Percentiles rank a stretch among this genome's conserved stretches.
Evolutionary conservation across 176 grass and related monocot genomes (phyloP).

Genomic region (Aegilops bicornis): DNA sequence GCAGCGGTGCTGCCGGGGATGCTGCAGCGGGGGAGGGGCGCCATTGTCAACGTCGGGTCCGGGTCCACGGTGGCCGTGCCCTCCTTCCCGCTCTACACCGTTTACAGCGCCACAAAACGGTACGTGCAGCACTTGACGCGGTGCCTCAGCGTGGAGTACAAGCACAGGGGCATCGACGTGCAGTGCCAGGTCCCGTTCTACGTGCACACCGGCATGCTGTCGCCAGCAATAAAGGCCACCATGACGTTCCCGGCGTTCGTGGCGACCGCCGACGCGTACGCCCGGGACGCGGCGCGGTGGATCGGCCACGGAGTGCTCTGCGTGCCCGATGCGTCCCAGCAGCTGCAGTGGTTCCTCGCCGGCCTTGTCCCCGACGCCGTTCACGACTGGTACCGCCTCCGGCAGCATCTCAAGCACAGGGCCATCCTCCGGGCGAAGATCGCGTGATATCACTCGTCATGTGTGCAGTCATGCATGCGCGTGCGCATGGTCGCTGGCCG

Average conservation of each 20-base stretch:
- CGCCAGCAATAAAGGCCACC: neutral
- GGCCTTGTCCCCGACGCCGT: conserved; percentile 36
- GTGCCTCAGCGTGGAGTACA: conserved; percentile 47
- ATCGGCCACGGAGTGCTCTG: conserved; percentile 39
- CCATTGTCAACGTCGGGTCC: conserved; percentile 47
- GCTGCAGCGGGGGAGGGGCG: conserved; percentile 32
- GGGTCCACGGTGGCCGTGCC: conserved; percentile 28
- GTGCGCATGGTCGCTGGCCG: neutral
- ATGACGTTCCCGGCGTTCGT: conserved; percentile 22
- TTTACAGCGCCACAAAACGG: conserved; percentile 40
- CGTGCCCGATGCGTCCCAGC: conserved; percentile 41
- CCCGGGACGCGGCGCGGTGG: conserved; percentile 37
- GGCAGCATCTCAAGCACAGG: conserved; percentile 23
- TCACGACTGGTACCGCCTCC: conserved; percentile 24
- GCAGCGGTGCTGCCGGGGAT: conserved; percentile 43
- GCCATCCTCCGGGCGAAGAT: conserved; percentile 5
- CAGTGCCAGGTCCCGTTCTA: conserved; percentile 38
- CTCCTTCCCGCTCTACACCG: conserved; percentile 39
- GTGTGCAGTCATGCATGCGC: neutral
- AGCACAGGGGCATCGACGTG: conserved; percentile 45
- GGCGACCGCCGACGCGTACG: conserved; percentile 41
- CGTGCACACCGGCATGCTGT: conserved; percentile 41
- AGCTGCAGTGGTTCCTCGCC: conserved; percentile 46
- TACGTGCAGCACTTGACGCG: conserved; percentile 36
- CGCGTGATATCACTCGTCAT: neutral